These are phyloP conservation scores for Penicillium lividum DNA, from an alignment of 495 filamentous ascomycete genomes.

Conservation along the genomic window DNA sequence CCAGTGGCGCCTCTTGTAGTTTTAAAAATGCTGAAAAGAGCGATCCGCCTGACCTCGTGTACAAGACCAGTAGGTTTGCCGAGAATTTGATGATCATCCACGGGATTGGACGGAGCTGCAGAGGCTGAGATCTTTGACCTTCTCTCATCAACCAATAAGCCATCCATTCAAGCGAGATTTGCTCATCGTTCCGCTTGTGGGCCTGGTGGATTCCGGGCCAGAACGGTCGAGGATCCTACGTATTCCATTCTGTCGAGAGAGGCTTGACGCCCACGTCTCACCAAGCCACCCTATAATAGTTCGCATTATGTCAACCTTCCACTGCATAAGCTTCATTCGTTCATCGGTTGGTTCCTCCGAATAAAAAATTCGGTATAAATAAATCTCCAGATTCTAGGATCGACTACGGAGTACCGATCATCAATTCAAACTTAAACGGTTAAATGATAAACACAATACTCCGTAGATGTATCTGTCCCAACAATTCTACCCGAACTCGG, in stretches of 20 bases:
- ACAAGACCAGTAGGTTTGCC: conserved; percentile 19
- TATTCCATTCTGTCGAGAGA: conserved; percentile 1
- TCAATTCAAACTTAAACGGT: neutral
- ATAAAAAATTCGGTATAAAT: neutral
- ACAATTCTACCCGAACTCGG: neutral
- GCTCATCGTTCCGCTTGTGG: neutral
- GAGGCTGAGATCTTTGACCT: conserved; percentile 17
- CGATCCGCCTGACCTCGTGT: conserved; percentile 24
- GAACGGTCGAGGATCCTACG: conserved; percentile 5
- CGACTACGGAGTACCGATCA: neutral
- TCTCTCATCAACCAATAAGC: conserved; percentile 3
- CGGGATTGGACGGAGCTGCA: conserved; percentile 16
- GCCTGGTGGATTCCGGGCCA: neutral
- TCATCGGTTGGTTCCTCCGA: conserved; percentile 9
- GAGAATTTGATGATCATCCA: conserved; percentile 10
- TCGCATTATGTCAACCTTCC: conserved; percentile 6
- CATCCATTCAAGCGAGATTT: neutral
- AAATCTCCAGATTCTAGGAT: neutral
- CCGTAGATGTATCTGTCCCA: neutral
- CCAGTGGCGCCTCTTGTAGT: neutral
- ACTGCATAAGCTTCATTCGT: conserved; percentile 14
- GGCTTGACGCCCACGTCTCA: conserved; percentile 8
- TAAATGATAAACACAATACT: neutral
- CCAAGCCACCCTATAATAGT: conserved; percentile 13
- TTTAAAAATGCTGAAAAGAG: neutral